Base-by-base conservation (phyloP, 1,139 yeast genomes). In the Suhomyces coccinellae region DNA sequence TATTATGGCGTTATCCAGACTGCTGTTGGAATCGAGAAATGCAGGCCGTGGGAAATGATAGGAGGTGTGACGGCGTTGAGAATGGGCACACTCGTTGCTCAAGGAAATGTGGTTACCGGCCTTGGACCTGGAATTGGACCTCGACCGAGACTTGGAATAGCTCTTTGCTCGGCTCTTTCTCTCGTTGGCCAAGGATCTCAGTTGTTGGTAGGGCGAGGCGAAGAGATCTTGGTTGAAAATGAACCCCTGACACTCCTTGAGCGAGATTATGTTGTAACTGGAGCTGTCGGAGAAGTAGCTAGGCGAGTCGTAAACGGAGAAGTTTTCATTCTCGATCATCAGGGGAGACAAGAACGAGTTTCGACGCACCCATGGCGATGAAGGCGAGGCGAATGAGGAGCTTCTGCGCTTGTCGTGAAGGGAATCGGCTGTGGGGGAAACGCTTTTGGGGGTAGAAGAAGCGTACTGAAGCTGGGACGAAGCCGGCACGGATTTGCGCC, bases 161-260 rank as follows among this genome's bases (percentile, higher is more conserved):
- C 69, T 62, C 36, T 57, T 47, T 13, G 67, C 63, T 32, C 72
- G 56, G 27, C 56, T 52, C 43, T 61, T 67, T 42, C 63, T 57
- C 46, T 73, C 80, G 45, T 65, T 71, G 1, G 76, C 67, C 3
- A 70, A 52, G 0, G 82, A 73, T 41, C 76, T 61, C 56, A 72
- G 77, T 53, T 83, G 89, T 52, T 81, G 86, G 57, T 79, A 81
- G 8, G 83, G 79, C 8, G 83, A 73, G 9, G 87, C 89, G 70
- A 84, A 85, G 47, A 85, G 66, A 55, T 83, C 88, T 55, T 83
- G 89, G 61, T 85, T 85, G 76, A 87, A 85, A 15, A 80, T 66
- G 56, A 85, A 85, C 6, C 93, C 93, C 59, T 85, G 91, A 40
- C 83, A 74, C 57, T 84, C 88, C 41, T 75, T 75, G 31, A 85